phyloP scores from a whole-genome alignment of 768 basidiomycete species.

The Amanita thiersii region DNA sequence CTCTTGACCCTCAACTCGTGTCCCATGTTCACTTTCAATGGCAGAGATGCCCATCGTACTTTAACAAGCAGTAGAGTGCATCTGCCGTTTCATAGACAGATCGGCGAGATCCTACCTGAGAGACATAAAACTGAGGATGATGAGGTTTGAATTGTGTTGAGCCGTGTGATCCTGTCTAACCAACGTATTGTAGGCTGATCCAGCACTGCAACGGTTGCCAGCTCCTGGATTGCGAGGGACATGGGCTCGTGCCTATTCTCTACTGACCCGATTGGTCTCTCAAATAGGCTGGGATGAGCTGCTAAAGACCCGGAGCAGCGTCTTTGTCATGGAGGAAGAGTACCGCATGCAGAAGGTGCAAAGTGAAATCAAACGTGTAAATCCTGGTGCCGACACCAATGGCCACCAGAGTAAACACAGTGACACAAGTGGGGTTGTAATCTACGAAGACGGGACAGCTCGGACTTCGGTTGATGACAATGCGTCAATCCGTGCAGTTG shows the following conservation, averaged over 20 bases:
- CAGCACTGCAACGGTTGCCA: constrained; percentile 88
- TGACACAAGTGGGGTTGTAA: constrained; percentile 31
- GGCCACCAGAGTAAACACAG: constrained; percentile 16
- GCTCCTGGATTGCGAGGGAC: constrained; percentile 93
- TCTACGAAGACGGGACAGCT: constrained; percentile 60
- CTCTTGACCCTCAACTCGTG: constrained; percentile 96
- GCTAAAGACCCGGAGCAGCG: constrained; percentile 84
- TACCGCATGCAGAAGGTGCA: constrained; percentile 95
- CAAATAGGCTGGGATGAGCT: constrained; percentile 99
- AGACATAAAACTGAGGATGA: constrained; percentile 77
- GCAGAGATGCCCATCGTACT: constrained; percentile 84
- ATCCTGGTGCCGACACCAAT: constrained; percentile 15
- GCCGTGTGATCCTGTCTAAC: background rate
- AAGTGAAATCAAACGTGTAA: constrained; percentile 45
- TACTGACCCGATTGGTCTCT: constrained; percentile 85
- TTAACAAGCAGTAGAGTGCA: constrained; percentile 76
- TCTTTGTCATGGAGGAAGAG: constrained; percentile 99
- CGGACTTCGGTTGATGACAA: constrained; percentile 43
- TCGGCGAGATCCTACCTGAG: constrained; percentile 87
- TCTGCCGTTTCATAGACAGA: constrained; percentile 77
- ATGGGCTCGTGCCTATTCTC: constrained; percentile 88
- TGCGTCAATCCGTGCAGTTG: constrained; percentile 61
- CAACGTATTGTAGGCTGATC: constrained; percentile 58
- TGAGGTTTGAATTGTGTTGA: constrained; percentile 38
- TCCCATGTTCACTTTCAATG: constrained; percentile 99